These are phyloP conservation scores for Cyanodermella asteris DNA, from an alignment of 2,329 filamentous ascomycete species.

Conservation along the genomic window DNA sequence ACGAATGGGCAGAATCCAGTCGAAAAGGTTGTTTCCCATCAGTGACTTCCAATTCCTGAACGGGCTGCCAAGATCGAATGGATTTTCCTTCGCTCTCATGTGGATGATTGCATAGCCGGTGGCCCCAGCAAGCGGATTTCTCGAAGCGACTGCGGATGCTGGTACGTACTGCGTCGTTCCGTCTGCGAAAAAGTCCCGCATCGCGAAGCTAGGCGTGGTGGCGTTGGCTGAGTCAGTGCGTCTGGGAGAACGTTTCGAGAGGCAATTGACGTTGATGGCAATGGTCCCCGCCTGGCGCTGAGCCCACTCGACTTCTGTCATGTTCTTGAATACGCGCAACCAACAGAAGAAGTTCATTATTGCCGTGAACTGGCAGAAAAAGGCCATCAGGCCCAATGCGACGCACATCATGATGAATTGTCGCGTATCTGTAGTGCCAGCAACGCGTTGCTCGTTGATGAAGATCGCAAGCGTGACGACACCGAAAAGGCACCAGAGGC, in stretches of 20 bases:
- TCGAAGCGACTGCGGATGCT: not conserved
- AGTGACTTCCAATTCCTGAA: constrained; percentile 54
- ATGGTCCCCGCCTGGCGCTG: no score
- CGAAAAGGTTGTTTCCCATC: constrained; percentile 48
- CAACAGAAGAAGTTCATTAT: no score
- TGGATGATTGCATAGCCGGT: constrained; percentile 56
- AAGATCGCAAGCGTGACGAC: constrained; percentile 44
- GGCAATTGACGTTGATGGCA: no score
- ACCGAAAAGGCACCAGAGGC: constrained; percentile 42
- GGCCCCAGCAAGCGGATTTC: no score
- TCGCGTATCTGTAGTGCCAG: no score
- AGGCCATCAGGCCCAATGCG: not conserved
- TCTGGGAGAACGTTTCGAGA: no score
- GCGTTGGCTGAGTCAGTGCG: no score
- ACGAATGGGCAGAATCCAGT: constrained; percentile 66
- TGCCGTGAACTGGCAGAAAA: not conserved
- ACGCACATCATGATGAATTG: constrained; percentile 17
- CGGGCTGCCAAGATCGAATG: constrained; percentile 52
- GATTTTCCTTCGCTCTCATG: constrained; percentile 55
- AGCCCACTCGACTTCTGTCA: no score
- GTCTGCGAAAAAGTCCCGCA: no score
- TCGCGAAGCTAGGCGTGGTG: no score
- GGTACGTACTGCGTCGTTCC: no score
- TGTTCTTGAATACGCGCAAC: not conserved
- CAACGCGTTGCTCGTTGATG: constrained; percentile 30